Evolutionary conservation across 1,284 basidiomycete genomes (phyloP).

Genomic region (Heliocybe sulcata): DNA sequence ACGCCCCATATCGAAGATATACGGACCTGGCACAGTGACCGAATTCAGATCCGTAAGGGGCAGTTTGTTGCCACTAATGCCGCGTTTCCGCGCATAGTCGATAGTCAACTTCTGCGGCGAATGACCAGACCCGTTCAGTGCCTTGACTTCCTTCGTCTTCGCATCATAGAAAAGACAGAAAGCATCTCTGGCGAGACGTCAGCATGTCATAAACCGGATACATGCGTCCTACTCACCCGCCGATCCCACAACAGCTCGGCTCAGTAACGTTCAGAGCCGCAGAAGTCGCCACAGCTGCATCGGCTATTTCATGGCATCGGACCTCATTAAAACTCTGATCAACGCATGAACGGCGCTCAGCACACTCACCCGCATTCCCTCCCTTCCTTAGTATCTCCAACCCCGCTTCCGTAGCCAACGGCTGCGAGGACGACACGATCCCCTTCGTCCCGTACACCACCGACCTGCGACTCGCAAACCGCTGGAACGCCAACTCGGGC

Average conservation of each 20-base stretch:
- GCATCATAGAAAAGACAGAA: conserved; percentile 92
- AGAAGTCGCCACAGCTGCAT: conserved; percentile 75
- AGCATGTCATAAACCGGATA: not conserved
- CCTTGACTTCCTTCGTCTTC: conserved; percentile 72
- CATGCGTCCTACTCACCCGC: conserved; percentile 46
- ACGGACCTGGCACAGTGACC: conserved; percentile 82
- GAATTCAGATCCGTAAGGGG: conserved; percentile 75
- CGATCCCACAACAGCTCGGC: conserved; percentile 75
- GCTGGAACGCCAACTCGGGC: conserved; percentile 50
- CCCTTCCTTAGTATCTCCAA: conserved; percentile 85
- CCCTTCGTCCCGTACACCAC: conserved; percentile 85
- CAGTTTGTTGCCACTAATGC: conserved; percentile 62
- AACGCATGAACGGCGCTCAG: too few relatives aligned
- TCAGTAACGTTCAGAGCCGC: conserved; percentile 88
- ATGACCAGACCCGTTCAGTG: conserved; percentile 81
- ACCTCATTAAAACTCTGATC: too few relatives aligned
- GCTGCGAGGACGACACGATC: conserved; percentile 84
- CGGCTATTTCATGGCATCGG: too few relatives aligned
- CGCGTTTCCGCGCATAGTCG: conserved; percentile 65
- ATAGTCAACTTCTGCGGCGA: conserved; percentile 78
- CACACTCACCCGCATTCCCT: conserved; percentile 76
- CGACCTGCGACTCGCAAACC: conserved; percentile 65
- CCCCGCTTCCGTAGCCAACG: conserved; percentile 84
- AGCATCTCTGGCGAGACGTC: conserved; percentile 53
- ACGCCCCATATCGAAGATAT: too few relatives aligned